Evolutionary conservation across 2,329 filamentous ascomycete species (phyloP).

Genomic region (Sarocladium kiliense): DNA sequence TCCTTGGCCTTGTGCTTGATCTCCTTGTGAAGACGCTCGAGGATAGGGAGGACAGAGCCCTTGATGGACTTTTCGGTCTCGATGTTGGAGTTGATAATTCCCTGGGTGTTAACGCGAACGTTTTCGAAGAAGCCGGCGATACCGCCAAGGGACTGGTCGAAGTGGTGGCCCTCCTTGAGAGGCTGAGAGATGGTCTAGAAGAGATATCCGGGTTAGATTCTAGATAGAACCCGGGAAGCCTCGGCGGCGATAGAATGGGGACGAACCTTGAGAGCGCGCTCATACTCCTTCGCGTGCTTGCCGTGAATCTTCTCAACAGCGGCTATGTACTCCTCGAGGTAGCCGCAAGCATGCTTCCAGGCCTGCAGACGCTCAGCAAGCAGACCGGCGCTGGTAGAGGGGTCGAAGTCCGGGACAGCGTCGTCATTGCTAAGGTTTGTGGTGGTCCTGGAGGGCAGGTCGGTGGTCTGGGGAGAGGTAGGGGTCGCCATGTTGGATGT

Average conservation of each 20-base stretch:
- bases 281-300: slow-evolving; percentile 86
- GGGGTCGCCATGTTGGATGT: slow-evolving; percentile 19
- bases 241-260: too few species aligned
- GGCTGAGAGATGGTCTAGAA: slow-evolving; percentile 77
- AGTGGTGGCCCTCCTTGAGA: slow-evolving; percentile 85
- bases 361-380: slow-evolving; percentile 84
- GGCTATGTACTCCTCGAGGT: slow-evolving; percentile 84
- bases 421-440: slow-evolving; percentile 46
- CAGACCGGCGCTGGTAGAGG: slow-evolving; percentile 63
- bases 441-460: slow-evolving; percentile 41
- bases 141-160: slow-evolving; percentile 83
- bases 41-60: slow-evolving; percentile 76
- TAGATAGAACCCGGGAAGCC: too few species aligned
- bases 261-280: slow-evolving; percentile 77
- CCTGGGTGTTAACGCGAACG: slow-evolving; percentile 87
- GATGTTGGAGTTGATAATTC: slow-evolving; percentile 78
- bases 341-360: slow-evolving; percentile 91
- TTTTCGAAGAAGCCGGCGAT: slow-evolving; percentile 91
- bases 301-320: slow-evolving; percentile 84
- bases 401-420: slow-evolving; percentile 53
- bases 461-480: slow-evolving; percentile 24
- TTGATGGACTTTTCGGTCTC: slow-evolving; percentile 92
- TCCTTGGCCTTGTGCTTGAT: slow-evolving; percentile 97
- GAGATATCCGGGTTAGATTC: too few species aligned
- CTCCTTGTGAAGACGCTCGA: slow-evolving; percentile 88